Conservation (phyloP, 2,329 filamentous ascomycete species). For the Fusarium sp. region DNA sequence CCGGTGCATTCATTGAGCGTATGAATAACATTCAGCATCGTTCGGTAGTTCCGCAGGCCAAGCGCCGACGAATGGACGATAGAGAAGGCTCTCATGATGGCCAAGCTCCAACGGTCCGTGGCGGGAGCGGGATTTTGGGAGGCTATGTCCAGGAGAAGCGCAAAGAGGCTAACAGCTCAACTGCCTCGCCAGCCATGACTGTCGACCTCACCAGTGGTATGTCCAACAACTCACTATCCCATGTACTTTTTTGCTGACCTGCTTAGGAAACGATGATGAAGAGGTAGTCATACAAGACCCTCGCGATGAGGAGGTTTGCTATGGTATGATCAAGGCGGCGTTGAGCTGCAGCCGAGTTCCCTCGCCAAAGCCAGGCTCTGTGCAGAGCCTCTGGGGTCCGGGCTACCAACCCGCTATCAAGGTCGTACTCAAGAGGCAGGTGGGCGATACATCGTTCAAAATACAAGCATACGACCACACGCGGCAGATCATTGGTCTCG, state of each 20-base stretch:
- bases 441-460: constrained; percentile 61
- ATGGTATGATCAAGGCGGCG: constrained; percentile 75
- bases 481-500: constrained; percentile 73
- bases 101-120: constrained; percentile 42
- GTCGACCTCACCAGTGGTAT: constrained; percentile 67
- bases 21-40: constrained; percentile 78
- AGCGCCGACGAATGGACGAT: constrained; percentile 68
- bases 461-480: constrained; percentile 79
- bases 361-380: constrained; percentile 66
- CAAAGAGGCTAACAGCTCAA: constrained; percentile 51
- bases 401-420: constrained; percentile 76
- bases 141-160: constrained; percentile 70
- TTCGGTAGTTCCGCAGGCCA: constrained; percentile 63
- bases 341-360: constrained; percentile 74
- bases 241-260: constrained; percentile 7
- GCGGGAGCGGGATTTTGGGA: constrained; percentile 66
- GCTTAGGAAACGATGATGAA: constrained; percentile 61
- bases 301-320: constrained; percentile 77
- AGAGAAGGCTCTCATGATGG: constrained; percentile 54
- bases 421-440: constrained; percentile 69
- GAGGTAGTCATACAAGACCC: constrained; percentile 65
- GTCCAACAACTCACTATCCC: constrained; percentile 22
- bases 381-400: constrained; percentile 64
- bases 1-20: constrained; percentile 73
- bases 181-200: constrained; percentile 51